Percentiles rank a stretch among this genome's conserved stretches.
phyloP scores from a whole-genome alignment of 2,329 filamentous ascomycete genomes.

The Fusarium penzigii region DNA sequence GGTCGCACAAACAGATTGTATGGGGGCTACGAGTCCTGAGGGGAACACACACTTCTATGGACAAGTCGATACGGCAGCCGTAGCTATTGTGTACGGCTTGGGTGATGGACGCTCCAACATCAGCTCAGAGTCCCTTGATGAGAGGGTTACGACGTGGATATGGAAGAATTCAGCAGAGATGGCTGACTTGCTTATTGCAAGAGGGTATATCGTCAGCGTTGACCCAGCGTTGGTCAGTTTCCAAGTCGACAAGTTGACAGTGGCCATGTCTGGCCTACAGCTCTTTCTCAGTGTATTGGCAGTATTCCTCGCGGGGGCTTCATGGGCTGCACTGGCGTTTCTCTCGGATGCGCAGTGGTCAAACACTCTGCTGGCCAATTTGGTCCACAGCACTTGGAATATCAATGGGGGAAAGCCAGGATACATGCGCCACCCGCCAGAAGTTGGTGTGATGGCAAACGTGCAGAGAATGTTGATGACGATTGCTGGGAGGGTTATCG shows the following conservation, averaged over 20 bases:
- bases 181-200: constrained; percentile 1
- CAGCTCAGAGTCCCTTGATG: constrained; percentile 12
- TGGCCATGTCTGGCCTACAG: constrained; percentile 16
- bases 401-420: constrained; percentile 6
- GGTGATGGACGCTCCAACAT: constrained; percentile 12
- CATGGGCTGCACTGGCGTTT: constrained; percentile 11
- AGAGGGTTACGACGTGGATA: constrained; percentile 5
- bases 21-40: background rate
- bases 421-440: constrained; percentile 6
- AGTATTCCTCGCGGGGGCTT: background rate
- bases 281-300: constrained; percentile 9
- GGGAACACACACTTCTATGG: constrained; percentile 6
- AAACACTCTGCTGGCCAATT: constrained; percentile 9
- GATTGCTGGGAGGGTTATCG: background rate
- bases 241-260: constrained; percentile 14
- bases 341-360: constrained; percentile 17
- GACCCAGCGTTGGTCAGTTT: constrained; percentile 13
- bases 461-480: background rate
- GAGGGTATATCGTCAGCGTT: constrained; percentile 12
- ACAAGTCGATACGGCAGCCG: constrained; percentile 18
- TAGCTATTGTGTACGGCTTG: constrained; percentile 8
- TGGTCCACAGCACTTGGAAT: constrained; percentile 10
- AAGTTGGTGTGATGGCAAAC: background rate
- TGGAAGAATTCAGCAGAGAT: background rate
- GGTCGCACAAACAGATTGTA: constrained; percentile 9